Evolutionary conservation across 2,329 filamentous ascomycete genomes (phyloP), one percentile per base, ranked within the genome.

Genomic region (Colletotrichum lini): DNA sequence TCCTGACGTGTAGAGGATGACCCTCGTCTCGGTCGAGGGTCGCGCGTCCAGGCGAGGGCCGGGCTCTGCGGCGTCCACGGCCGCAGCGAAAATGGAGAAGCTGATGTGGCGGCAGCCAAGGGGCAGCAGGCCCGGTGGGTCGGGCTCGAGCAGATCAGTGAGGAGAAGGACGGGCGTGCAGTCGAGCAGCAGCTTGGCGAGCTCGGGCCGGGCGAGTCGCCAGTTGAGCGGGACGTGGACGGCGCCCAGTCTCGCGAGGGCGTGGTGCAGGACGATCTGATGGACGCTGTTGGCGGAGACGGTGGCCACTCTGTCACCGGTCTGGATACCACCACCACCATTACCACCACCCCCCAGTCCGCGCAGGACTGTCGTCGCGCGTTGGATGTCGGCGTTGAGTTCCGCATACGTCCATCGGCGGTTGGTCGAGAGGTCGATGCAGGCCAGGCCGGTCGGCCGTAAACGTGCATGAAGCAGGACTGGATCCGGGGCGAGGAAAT

Each of bases 221-320:
- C 69, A 72, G 42, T 72, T 72, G 38, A 69, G 65, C 18, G 69
- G 69, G 15, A 72, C 69, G 40, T 59, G 54, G 47, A 72, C 54
- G 16, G 69, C 69, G 4, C 65, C 69, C 16, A 68, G 40, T 21
- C 69, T 61, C 58, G 59, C 52, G 50, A 72, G 40, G 26, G 69
- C 69, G 54, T 72, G 69, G 23, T 69, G 69, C 47, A 69, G 45
- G 23, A 72, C 69, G 69, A 72, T 69, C 65, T 72, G 69, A 59
- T 69, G 30, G 18, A 72, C 69, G 10, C 13, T 72, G 53, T 72
- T 72, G 69, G 38, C 45, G 21, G 58, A 59, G 40, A 69, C 35
- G 4, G 58, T 64, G 26, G 69, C 65, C 58, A 72, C 69, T 47
- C 69, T 63, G 45, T 64, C 69, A 49, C 69, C 69, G 53, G 54